Percentiles rank a stretch among this genome's conserved stretches.
Conservation (phyloP, 1,284 basidiomycete species). For the Ceratobasidium sp. region DNA sequence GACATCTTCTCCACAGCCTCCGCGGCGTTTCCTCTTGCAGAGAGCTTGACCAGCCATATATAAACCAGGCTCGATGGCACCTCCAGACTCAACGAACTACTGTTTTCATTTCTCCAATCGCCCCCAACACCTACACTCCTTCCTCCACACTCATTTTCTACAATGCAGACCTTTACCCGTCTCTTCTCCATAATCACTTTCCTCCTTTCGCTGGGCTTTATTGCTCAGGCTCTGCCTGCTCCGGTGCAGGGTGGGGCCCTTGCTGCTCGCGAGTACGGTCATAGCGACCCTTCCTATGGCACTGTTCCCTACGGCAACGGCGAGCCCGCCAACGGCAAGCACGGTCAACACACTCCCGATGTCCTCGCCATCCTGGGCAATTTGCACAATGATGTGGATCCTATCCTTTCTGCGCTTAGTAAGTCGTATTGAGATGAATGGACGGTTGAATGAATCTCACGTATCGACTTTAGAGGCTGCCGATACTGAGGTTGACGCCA, state of each 20-base stretch:
- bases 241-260: not conserved
- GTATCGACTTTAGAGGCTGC: too few species aligned
- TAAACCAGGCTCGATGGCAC: not conserved
- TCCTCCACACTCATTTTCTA: slow-evolving; percentile 3
- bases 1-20: not conserved
- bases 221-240: slow-evolving; percentile 22
- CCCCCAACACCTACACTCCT: slow-evolving; percentile 3
- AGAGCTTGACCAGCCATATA: not conserved
- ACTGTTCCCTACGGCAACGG: not conserved
- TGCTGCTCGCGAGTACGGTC: slow-evolving; percentile 18
- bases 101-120: not conserved
- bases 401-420: not conserved
- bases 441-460: too few species aligned
- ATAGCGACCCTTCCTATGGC: slow-evolving; percentile 3
- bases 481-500: not conserved
- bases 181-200: slow-evolving; percentile 28
- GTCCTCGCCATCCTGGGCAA: not conserved
- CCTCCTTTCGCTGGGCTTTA: slow-evolving; percentile 7
- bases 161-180: slow-evolving; percentile 16
- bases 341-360: not conserved
- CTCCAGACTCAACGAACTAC: not conserved
- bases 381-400: not conserved
- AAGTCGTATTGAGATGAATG: not conserved
- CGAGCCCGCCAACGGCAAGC: not conserved
- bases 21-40: not conserved